These are phyloP conservation scores for Kodamaea hsintzibuensis DNA, from an alignment of 805 yeast species.

Conservation along the genomic window DNA sequence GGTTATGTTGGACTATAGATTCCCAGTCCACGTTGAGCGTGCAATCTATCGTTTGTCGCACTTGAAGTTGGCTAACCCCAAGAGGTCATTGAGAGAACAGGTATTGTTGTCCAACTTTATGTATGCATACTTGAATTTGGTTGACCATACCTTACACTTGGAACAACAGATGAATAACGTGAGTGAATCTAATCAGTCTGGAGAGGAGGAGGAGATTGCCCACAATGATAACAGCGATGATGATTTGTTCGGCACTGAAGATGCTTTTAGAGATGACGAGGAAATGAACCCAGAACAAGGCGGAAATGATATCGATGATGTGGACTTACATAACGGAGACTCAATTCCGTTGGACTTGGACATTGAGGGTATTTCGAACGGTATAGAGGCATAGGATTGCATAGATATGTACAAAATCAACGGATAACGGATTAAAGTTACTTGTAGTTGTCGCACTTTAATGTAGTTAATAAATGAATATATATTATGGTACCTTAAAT, in stretches of 20 bases:
- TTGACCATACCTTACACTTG: slow-evolving; percentile 83
- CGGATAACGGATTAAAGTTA: not conserved
- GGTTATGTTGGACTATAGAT: slow-evolving; percentile 79
- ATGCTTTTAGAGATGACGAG: slow-evolving; percentile 9
- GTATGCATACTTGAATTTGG: slow-evolving; percentile 94
- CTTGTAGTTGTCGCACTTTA: no score
- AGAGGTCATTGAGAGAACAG: slow-evolving; percentile 87
- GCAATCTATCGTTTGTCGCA: slow-evolving; percentile 94
- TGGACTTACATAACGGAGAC: slow-evolving; percentile 12
- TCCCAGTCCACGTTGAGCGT: slow-evolving; percentile 93
- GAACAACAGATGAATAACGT: slow-evolving; percentile 51
- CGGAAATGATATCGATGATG: slow-evolving; percentile 12
- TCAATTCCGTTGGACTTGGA: slow-evolving; percentile 24
- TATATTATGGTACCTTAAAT: not conserved
- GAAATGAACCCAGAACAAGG: not conserved
- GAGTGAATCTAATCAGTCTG: slow-evolving; percentile 11
- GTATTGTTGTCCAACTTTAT: slow-evolving; percentile 92
- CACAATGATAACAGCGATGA: slow-evolving; percentile 9
- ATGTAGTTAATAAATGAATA: no score
- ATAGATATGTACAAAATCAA: not conserved
- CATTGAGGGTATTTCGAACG: slow-evolving; percentile 11
- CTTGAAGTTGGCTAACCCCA: slow-evolving; percentile 90
- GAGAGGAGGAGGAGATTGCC: slow-evolving; percentile 10
- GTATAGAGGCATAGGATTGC: slow-evolving; percentile 1
- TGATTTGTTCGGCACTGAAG: slow-evolving; percentile 11